A percentile compares a stretch with the other conserved stretches of the same genome.
Conservation (phyloP, 2,329 filamentous ascomycete species). For the Scedosporium boydii region DNA sequence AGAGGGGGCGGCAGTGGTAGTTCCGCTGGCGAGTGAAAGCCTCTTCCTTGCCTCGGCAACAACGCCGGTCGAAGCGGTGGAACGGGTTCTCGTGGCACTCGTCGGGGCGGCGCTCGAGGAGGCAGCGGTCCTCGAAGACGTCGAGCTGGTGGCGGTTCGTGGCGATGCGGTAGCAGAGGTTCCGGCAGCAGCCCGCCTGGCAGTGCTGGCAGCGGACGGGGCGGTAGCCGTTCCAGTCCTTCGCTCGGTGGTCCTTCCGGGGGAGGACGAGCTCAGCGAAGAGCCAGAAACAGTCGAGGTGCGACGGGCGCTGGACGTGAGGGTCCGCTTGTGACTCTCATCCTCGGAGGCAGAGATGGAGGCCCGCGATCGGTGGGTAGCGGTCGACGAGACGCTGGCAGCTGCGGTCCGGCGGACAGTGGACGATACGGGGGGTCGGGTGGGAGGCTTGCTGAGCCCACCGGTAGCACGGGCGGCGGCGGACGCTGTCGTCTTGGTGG, state of each 20-base stretch:
- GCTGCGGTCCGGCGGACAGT: conserved; percentile 21
- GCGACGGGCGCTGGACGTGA: conserved; percentile 7
- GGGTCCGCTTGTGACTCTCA: conserved; percentile 30
- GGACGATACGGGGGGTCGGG: conserved; percentile 31
- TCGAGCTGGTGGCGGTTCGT: conserved; percentile 16
- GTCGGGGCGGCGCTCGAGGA: conserved; percentile 18
- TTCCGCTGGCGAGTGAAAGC: conserved; percentile 38
- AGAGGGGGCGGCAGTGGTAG: conserved; percentile 17
- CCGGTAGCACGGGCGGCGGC: conserved; percentile 26
- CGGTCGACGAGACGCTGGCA: conserved; percentile 24
- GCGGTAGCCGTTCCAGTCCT: conserved; percentile 18
- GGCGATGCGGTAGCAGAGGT: conserved; percentile 16
- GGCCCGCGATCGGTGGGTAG: conserved; percentile 35
- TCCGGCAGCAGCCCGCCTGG: conserved; percentile 8
- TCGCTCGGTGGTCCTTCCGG: conserved; percentile 22
- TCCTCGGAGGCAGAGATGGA: conserved; percentile 41
- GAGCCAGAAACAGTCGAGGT: conserved; percentile 4
- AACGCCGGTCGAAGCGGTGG: conserved; percentile 18
- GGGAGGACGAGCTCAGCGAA: conserved; percentile 7
- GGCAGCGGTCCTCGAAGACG: conserved; percentile 25
- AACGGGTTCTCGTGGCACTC: conserved; percentile 20
- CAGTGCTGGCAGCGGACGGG: conserved; percentile 19
- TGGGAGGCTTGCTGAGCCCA: conserved; percentile 37
- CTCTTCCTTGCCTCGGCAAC: conserved; percentile 42
- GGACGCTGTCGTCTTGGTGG: conserved; percentile 19